Conservation (phyloP, 495 filamentous ascomycete species). For the Annulohypoxylon moriforme region DNA sequence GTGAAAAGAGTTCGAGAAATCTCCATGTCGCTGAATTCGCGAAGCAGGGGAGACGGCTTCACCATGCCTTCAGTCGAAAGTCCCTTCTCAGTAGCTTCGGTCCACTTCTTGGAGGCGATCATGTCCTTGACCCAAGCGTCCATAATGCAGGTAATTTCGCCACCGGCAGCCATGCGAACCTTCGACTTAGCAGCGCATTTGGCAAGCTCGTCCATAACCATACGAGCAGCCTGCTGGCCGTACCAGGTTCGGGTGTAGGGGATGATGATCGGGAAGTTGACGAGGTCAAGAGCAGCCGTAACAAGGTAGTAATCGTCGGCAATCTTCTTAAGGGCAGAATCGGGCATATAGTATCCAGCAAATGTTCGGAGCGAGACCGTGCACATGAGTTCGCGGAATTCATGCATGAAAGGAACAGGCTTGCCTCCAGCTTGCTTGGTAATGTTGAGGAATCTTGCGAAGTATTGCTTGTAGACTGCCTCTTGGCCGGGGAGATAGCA, state of each 20-base stretch:
- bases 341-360: conserved; percentile 93
- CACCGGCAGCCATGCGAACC: conserved; percentile 90
- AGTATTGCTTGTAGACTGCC: conserved; percentile 89
- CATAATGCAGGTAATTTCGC: conserved; percentile 89
- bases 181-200: conserved; percentile 94
- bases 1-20: conserved; percentile 96
- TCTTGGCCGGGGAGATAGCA: conserved; percentile 92
- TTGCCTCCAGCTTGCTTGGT: conserved; percentile 75
- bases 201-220: conserved; percentile 89
- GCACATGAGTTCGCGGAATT: conserved; percentile 96
- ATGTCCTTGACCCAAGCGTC: conserved; percentile 92
- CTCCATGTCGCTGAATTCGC: conserved; percentile 90
- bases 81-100: conserved; percentile 75
- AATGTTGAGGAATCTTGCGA: conserved; percentile 77
- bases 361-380: conserved; percentile 95
- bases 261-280: conserved; percentile 98
- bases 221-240: conserved; percentile 93
- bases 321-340: conserved; percentile 91
- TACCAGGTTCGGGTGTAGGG: conserved; percentile 98
- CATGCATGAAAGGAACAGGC: conserved; percentile 86
- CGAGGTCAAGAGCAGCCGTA: conserved; percentile 93
- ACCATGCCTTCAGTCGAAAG: conserved; percentile 71
- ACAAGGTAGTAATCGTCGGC: conserved; percentile 97
- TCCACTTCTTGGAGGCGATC: conserved; percentile 81
- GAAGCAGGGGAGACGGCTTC: conserved; percentile 84